Base-by-base conservation (phyloP, 176 grass and related monocot species). In the Rhynchospora breviuscula region DNA sequence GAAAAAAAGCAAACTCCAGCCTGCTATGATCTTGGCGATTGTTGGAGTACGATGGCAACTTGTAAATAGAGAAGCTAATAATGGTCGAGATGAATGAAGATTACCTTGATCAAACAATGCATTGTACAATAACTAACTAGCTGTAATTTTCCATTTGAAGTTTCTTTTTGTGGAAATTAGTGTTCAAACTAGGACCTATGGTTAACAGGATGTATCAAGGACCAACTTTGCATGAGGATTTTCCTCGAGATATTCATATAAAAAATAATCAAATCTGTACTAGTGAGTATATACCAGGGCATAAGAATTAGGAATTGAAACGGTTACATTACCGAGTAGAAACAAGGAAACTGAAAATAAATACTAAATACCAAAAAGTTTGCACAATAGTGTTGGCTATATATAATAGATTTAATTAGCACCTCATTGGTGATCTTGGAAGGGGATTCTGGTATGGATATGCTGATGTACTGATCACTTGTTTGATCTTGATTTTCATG, bases 351-450 rank as follows among this genome's bases (percentile, higher is more conserved):
- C 4, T 40, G 35, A 19, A 10, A 19, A 71, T 45, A n/a, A 70
- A n/a, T 70, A 70, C 3, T 40, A 40, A 40, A 40, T 40, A 40
- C 4, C 35, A 40, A 40, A 40, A 40, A 1, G 3, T 40, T 40
- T 29, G 26, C 26, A 29, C 26, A 29, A 40, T 40, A 40, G 35
- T 40, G 35, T 40, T 40, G 35, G 0, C 35, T 61, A 43, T 4
- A 17, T 60, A 23, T 4, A 40, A 59, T 35, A 33, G 2, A 35
- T 10, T 29, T 82, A 40, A 40, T 40, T 2, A 0, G 33, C 86
- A 94, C 92, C 90, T 94, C 87, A 65, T 86, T 81, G 3, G 68
- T 2, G 21, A 82, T 10, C 84, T 92, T 97, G 67, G 69, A 81
- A 33, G 78, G 88, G 6, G 51, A 21, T 15, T 81, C 59, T 48